phyloP scores from a whole-genome alignment of 371 early-diverging fungal genomes.

The Apophysomyces trapeziformis region DNA sequence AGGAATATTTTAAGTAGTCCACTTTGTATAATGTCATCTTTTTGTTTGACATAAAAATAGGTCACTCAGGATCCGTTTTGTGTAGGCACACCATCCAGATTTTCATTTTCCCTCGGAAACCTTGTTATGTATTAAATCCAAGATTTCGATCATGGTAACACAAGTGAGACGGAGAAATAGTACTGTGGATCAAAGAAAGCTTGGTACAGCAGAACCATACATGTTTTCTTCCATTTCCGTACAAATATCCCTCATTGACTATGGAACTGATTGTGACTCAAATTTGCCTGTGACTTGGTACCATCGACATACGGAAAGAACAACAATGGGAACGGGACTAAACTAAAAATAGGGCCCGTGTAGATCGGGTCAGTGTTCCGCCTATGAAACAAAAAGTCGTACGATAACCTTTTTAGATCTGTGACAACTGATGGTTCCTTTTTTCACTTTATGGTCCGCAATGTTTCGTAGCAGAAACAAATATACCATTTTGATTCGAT shows the following conservation, averaged over 20 bases:
- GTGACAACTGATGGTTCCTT: background rate
- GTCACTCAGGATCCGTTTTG: background rate
- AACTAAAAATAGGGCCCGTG: constrained; percentile 3
- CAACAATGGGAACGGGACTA: constrained; percentile 1
- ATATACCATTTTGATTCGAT: background rate
- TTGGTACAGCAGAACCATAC: background rate
- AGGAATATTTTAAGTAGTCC: background rate
- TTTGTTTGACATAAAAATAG: background rate
- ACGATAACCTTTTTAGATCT: constrained; percentile 9
- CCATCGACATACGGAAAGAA: background rate
- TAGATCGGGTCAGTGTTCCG: constrained; percentile 11
- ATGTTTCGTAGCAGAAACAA: background rate
- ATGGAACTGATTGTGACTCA: background rate
- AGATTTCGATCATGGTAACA: constrained; percentile 4
- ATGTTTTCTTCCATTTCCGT: background rate
- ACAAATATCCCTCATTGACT: too few species aligned
- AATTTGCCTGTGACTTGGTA: background rate
- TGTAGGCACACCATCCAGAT: background rate
- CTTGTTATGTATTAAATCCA: background rate
- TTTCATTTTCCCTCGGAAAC: background rate
- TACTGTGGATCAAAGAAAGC: constrained; percentile 1
- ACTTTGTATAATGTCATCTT: background rate
- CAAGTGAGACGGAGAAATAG: background rate
- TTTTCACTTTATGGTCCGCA: background rate
- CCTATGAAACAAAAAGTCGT: constrained; percentile 1